Evolutionary conservation across 148 eudicot genomes (phyloP).

Genomic region (Silene uniflora): DNA sequence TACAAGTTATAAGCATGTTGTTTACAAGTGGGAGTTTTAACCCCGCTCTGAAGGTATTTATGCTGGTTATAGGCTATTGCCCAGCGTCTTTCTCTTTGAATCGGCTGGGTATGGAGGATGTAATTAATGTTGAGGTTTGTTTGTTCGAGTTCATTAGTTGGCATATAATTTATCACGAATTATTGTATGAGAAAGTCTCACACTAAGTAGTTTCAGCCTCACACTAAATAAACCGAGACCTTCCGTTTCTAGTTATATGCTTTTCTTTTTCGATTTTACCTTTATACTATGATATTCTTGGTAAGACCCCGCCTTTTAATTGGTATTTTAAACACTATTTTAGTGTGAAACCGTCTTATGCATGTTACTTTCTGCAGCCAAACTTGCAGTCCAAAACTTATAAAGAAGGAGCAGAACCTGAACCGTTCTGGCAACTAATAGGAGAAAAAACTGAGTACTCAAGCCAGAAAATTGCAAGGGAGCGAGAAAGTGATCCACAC

Average conservation of each 20-base stretch:
- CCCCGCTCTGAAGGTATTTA: background rate
- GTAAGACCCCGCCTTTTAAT: no score
- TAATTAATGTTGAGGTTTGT: constrained; percentile 3
- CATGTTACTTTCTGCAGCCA: constrained; percentile 56
- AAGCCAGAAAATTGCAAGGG: constrained; percentile 66
- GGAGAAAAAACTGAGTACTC: constrained; percentile 85
- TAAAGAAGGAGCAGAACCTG: constrained; percentile 86
- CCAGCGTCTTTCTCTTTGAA: no score
- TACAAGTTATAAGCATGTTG: background rate
- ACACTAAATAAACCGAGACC: no score
- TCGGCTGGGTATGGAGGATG: background rate
- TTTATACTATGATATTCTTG: no score
- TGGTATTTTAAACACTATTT: no score
- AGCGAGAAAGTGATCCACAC: constrained; percentile 80
- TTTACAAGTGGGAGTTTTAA: background rate
- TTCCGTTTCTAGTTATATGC: no score
- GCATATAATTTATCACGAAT: background rate
- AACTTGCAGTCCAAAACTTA: constrained; percentile 69
- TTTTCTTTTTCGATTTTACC: no score
- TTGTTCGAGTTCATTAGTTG: background rate
- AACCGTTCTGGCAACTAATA: constrained; percentile 79
- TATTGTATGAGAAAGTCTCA: no score
- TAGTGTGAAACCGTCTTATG: background rate
- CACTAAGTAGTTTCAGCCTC: no score
- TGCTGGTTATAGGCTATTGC: no score